Evolutionary conservation across 129 eudicot species (phyloP).

Genomic region (Helianthus tuberosus): DNA sequence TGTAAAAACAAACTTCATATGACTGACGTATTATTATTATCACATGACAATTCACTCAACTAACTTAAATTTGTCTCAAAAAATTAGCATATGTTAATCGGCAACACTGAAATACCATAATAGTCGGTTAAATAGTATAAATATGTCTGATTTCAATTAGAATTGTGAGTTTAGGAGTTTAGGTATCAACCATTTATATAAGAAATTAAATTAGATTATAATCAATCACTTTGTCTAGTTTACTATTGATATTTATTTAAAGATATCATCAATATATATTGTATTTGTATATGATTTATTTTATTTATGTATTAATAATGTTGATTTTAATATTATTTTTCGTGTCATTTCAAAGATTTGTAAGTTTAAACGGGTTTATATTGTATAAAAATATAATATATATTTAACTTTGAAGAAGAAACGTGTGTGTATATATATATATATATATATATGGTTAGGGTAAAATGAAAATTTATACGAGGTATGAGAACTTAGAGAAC

Average conservation of each 20-base stretch:
- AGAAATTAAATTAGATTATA: conserved; percentile 21
- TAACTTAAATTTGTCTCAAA: no score
- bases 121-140: no score
- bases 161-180: conserved; percentile 16
- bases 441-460: no score
- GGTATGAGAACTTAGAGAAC: no score
- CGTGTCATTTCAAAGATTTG: neutral
- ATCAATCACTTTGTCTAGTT: conserved; percentile 21
- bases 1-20: no score
- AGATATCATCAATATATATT: neutral
- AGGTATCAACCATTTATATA: conserved; percentile 20
- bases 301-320: neutral
- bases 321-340: neutral
- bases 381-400: neutral
- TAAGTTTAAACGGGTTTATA: neutral
- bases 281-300: neutral
- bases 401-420: no score
- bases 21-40: no score
- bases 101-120: no score
- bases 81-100: no score
- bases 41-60: no score
- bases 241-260: conserved; percentile 19
- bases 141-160: conserved; percentile 28
- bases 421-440: no score
- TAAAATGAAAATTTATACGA: no score